phyloP scores from a whole-genome alignment of 768 basidiomycete genomes.

The Naganishia vishniacii region DNA sequence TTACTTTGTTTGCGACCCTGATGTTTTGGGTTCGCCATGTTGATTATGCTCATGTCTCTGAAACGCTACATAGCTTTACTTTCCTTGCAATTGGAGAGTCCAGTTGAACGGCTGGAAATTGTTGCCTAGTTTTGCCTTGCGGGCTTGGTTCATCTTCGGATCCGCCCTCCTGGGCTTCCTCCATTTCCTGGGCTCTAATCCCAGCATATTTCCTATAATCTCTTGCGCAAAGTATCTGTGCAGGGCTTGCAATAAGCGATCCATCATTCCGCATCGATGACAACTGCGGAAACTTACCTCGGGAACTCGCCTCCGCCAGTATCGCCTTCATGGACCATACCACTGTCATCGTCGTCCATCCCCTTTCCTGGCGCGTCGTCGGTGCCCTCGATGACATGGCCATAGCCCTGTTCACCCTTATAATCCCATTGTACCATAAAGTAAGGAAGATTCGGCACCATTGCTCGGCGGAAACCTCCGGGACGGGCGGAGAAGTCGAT shows the following conservation, averaged over 20 bases:
- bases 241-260: background rate
- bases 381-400: slow-evolving; percentile 93
- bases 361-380: slow-evolving; percentile 56
- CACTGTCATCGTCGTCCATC: slow-evolving; percentile 58
- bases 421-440: slow-evolving; percentile 99
- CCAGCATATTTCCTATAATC: slow-evolving; percentile 86
- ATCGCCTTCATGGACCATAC: slow-evolving; percentile 72
- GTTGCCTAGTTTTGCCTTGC: slow-evolving; percentile 65
- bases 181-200: slow-evolving; percentile 81
- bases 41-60: no score
- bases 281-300: slow-evolving; percentile 53
- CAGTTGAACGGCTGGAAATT: slow-evolving; percentile 60
- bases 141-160: slow-evolving; percentile 61
- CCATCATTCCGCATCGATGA: background rate
- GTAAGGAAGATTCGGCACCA: slow-evolving; percentile 96
- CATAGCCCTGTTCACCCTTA: slow-evolving; percentile 95
- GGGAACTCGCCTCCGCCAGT: slow-evolving; percentile 90
- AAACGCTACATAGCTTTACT: background rate
- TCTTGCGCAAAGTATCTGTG: slow-evolving; percentile 86
- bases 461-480: slow-evolving; percentile 86
- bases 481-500: slow-evolving; percentile 86
- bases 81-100: slow-evolving; percentile 46
- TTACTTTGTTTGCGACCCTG: no score
- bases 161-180: slow-evolving; percentile 71
- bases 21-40: no score